A percentile compares a stretch with the other conserved stretches of the same genome.
Evolutionary conservation across 805 yeast species (phyloP).

Genomic region (Pichia membranifaciens): DNA sequence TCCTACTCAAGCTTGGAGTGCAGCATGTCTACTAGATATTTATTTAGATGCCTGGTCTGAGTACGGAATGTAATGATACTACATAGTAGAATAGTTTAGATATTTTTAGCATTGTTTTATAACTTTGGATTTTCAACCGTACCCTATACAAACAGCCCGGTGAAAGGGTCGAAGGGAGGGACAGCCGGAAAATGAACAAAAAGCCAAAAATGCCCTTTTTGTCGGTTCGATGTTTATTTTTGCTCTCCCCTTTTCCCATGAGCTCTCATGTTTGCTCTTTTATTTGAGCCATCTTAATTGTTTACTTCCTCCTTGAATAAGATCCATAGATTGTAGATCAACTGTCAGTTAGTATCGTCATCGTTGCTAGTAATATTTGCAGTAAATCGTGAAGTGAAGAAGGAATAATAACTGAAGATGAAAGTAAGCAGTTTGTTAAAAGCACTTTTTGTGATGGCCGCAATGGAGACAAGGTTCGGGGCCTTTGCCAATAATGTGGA

Average conservation of each 20-base stretch:
- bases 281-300: no score
- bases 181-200: no score
- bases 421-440: neutral
- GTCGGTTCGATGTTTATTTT: no score
- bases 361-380: slow-evolving; percentile 1
- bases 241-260: no score
- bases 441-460: neutral
- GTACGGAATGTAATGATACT: neutral
- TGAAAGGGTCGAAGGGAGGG: no score
- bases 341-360: no score
- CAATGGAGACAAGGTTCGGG: neutral
- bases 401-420: neutral
- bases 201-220: no score
- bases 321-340: no score
- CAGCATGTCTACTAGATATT: slow-evolving; percentile 77
- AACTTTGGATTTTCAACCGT: no score
- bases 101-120: neutral
- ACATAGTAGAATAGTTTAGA: neutral
- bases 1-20: slow-evolving; percentile 97
- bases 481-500: neutral
- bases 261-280: no score
- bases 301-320: no score
- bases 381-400: neutral
- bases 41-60: slow-evolving; percentile 54
- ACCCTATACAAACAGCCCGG: no score